Base-by-base conservation (phyloP, 805 yeast species). In the Cyberlindnera euphorbiae region DNA sequence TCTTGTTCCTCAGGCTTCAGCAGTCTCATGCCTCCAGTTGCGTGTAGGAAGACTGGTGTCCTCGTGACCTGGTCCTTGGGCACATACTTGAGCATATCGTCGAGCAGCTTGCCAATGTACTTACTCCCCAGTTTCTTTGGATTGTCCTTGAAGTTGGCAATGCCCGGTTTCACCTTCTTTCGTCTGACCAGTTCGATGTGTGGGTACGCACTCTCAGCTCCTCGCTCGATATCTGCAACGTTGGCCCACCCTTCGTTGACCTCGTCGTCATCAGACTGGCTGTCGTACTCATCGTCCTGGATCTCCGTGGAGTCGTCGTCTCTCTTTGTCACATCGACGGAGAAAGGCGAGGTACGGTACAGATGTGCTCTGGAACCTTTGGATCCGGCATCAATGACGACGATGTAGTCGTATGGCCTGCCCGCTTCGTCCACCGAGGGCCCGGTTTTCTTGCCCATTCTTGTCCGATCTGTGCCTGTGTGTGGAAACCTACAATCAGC, bases 21-120 rank as follows among this genome's bases (percentile, higher is more conserved):
- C 11, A 75, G 53, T 29, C 86, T 57, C 77, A 79, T 70, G 0
- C 85, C 85, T 0, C 82, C 87, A 0, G 87, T 80, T 1, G 84
- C 77, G 54, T 80, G 85, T 6, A 81, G 53, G 45, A 77, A 79
- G 1, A 81, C 64, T 0, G 89, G 89, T 0, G 89, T 81, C 32
- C 86, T 52, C 8, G 49, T 49, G 33, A 74, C 78, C 51, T 79
- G 84, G 13, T 75, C 71, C 35, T 63, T 60, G 12, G 89, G 89
- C 2, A 81, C 71, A 6, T 75, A 61, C 8, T 66, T 55, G 33
- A 67, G 58, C 6, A 79, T 73, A 18, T 67, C 58, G 3, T 66
- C 56, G 26, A 80, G 58, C n/a, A 81, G 53, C 32, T 63, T 57
- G 26, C 66, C 64, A 11, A 79, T 46, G 48, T 77, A 81, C 24